These are phyloP conservation scores for Wakefieldia striispora DNA, from an alignment of 768 basidiomycete species.

Conservation along the genomic window DNA sequence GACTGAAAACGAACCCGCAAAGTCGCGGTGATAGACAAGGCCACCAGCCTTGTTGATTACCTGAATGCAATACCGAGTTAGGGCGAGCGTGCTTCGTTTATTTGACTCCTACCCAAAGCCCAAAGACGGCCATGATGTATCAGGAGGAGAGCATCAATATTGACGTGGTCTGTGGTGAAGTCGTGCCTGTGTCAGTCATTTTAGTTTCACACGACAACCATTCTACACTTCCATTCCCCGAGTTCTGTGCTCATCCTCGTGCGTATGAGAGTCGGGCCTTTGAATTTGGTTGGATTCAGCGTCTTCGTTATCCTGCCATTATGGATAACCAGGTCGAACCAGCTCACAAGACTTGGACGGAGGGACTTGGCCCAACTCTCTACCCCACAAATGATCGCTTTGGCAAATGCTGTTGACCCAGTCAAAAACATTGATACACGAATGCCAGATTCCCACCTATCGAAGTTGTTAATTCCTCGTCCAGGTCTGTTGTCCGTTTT, in stretches of 20 bases:
- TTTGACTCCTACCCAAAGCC: constrained; percentile 65
- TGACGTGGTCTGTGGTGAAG: neutral
- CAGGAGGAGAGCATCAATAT: constrained; percentile 1
- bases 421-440: constrained; percentile 63
- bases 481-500: constrained; percentile 50
- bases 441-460: constrained; percentile 70
- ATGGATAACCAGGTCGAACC: constrained; percentile 26
- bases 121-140: constrained; percentile 67
- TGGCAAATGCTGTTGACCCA: constrained; percentile 61
- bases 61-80: constrained; percentile 37
- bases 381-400: constrained; percentile 44
- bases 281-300: constrained; percentile 7
- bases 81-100: neutral
- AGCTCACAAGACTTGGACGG: constrained; percentile 32
- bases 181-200: neutral
- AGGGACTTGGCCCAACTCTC: constrained; percentile 46
- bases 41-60: constrained; percentile 99
- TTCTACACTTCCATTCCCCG: neutral
- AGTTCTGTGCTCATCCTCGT: neutral
- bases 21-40: constrained; percentile 89
- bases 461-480: constrained; percentile 83
- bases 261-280: constrained; percentile 16
- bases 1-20: constrained; percentile 60
- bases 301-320: constrained; percentile 14
- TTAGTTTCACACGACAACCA: constrained; percentile 13